Evolutionary conservation across 768 basidiomycete genomes (phyloP).

Genomic region (Trametes maxima): DNA sequence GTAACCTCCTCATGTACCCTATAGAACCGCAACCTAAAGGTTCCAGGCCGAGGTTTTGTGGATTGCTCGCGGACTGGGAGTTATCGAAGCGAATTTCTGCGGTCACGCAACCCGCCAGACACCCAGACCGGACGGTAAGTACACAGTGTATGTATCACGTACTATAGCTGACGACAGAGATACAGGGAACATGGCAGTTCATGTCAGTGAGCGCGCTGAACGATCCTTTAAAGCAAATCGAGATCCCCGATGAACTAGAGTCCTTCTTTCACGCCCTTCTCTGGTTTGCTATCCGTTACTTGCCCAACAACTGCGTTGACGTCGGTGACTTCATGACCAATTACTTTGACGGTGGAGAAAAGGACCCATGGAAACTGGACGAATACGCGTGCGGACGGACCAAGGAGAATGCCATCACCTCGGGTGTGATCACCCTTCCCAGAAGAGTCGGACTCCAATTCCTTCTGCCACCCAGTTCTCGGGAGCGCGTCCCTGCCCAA

Average conservation of each 20-base stretch:
- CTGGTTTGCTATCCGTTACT: slow-evolving; percentile 6
- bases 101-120: background rate
- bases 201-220: slow-evolving; percentile 15
- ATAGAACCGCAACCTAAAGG: background rate
- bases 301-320: slow-evolving; percentile 1
- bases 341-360: background rate
- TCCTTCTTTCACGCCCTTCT: slow-evolving; percentile 20
- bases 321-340: background rate
- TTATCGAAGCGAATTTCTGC: background rate
- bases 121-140: slow-evolving; percentile 7
- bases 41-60: background rate
- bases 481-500: too few species aligned
- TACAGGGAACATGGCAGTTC: slow-evolving; percentile 29
- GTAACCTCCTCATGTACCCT: slow-evolving; percentile 13
- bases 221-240: slow-evolving; percentile 4
- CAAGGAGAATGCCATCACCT: too few species aligned
- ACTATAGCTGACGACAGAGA: background rate
- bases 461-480: too few species aligned
- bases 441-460: too few species aligned
- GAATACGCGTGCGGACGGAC: background rate
- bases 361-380: background rate
- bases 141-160: too few species aligned
- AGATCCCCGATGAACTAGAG: slow-evolving; percentile 25
- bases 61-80: slow-evolving; percentile 12
- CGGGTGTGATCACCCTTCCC: too few species aligned